Evolutionary conservation across 306 rosid genomes (phyloP), one percentile per base, ranked within the genome.

Genomic region (Bauhinia variegata): DNA sequence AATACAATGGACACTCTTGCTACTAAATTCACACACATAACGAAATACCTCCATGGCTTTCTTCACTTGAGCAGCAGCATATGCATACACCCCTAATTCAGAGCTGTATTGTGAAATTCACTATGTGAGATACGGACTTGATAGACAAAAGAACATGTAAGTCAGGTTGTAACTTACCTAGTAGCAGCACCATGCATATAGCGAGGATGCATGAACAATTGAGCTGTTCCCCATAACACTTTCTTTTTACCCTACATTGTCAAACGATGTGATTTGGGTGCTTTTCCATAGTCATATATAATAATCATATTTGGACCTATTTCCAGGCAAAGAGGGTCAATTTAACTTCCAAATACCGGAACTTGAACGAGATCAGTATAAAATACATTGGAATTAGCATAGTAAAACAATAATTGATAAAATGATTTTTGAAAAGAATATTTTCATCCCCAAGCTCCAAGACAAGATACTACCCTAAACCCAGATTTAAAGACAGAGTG

Each of bases 51-150:
- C 99, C 16, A 88, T 86, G 66, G 97, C 99, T 84, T 93, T 93
- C 87, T 93, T 93, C 66, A 90, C 99, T 89, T 93, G 97, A 38
- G 99, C 99, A 53, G 97, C 96, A 71, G 89, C 97, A 86, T 88
- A 90, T 68, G 91, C 92, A 71, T 82, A 93, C 34, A 88, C 99
- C 17, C 67, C 77, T 58, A 93, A 39, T 84, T 93, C 95, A 41
- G 97, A 74, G 84, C 99, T 93, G 90, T 46, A 80, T 75, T 59
- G 58, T 54, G 9, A 5, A 76, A 67, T 41, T 59, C 54, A 38
- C 32, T 60, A 54, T 48, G 49, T 66, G 30, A 64, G 73, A n/a
- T 75, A 75, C 44, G 16, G 78, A 41, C 39, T 54, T 66, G 66
- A 33, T 11, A 8, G 33, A 44, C 69, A 13, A 11, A 59, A 54